Evolutionary conservation across 2,329 filamentous ascomycete genomes (phyloP), one percentile per base, ranked within the genome.

Genomic region (Rhexocercosporidium sp.): DNA sequence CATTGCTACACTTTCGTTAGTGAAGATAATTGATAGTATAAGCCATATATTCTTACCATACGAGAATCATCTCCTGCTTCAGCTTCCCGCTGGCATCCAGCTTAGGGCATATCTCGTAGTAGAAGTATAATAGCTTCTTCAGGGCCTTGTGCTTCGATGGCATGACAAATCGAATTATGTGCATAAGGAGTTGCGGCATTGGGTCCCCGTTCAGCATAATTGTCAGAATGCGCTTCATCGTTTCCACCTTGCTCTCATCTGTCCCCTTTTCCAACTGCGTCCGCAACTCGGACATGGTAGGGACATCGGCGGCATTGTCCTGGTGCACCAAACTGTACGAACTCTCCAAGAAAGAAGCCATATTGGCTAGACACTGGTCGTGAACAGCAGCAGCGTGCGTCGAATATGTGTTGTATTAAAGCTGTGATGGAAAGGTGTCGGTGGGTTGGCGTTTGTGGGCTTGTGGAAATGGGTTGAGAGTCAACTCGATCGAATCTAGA

Each of bases 101-200:
- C 84, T 99, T 99, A 47, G 95, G 96, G 80, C 96, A 98, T 79
- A 98, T 96, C 82, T 99, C 96, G 79, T 98, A 97, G 84, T 99
- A 99, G 81, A 99, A 96, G 83, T 99, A 99, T 65, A 99, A 88
- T 69, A 99, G 87, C 85, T 99, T 99, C 88, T 99, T 99, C 76
- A 99, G 85, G 49, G 91, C 85, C 84, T 99, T 99, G 81, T 92
- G 93, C 84, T 96, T 97, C 71, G 94, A 97, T 16, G 96, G 96
- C 96, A 99, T 99, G 75, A 99, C 94, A 79, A 99, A 99, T 79
- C 96, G 93, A 80, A 99, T 99, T 78, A 99, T 99, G 83, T 98
- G 96, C 96, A 99, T 99, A 75, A 99, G 89, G 22, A 99, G 86
- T 74, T 94, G 90, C 29, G 94, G 92, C 91, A 99, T 96, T 47